Evolutionary conservation across 2,329 filamentous ascomycete genomes (phyloP), one percentile per base, ranked within the genome.

Genomic region (Ceratocystis smalleyi): DNA sequence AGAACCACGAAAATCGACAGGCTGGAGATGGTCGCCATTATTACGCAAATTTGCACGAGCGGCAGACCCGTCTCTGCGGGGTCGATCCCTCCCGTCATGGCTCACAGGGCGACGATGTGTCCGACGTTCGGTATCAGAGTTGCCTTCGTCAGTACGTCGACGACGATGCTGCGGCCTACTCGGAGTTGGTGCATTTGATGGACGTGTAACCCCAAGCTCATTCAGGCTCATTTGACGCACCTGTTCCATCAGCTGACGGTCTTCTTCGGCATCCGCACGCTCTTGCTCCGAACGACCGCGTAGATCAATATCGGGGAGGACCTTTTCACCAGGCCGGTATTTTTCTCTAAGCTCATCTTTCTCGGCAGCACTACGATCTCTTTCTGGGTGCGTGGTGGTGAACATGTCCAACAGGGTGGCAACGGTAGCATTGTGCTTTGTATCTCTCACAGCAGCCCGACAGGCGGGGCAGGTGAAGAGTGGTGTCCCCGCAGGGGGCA

Each of bases 381-480:
- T 87, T 19, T 83, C 83, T 1, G 94, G 92, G 71, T 95, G 89
- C 55, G 88, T 84, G 30, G 84, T 79, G 43, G 96, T 76, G 69
- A 89, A 91, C 82, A 96, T 92, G 64, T 97, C 92, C 66, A 99
- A 77, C 57, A 97, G 78, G 1, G 91, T 95, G 7, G 86, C 91
- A 62, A 96, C 88, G 27, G 88, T 91, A 65, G 94, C 89, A 81
- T 97, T 95, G 71, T 90, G 90, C 72, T 86, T 85, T 54, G 92
- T 96, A 70, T 88, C 89, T 68, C 91, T 86, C 67, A 99, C 92
- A 12, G 81, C 76, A 57, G 91, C 89, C 68, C 94, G 89, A 76
- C 94, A 99, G 75, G 90, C 88, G 49, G 94, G 94, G 76, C 94
- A 99, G 57, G 91, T 96, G 73, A 90, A 95, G 71, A 81, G 72